Conservation (phyloP, 2,329 filamentous ascomycete species). For the Basipetospora chlamydospora region DNA sequence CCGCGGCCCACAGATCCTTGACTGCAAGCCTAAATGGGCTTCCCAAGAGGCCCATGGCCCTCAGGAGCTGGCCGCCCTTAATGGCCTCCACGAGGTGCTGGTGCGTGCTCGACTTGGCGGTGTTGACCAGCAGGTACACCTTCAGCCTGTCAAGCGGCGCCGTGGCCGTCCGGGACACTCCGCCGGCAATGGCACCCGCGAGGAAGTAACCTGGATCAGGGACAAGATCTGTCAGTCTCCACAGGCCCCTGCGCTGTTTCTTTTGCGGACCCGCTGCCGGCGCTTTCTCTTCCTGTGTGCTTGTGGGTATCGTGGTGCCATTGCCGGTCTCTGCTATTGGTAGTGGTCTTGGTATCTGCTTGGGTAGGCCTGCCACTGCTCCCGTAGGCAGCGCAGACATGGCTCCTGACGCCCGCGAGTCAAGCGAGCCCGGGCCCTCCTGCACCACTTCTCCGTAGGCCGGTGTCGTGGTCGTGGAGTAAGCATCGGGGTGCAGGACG, state of each 20-base stretch:
- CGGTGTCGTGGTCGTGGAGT: too few species aligned
- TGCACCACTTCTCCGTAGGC: too few species aligned
- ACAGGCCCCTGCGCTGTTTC: conserved; percentile 4
- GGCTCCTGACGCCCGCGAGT: neutral
- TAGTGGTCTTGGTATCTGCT: too few species aligned
- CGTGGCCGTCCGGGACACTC: conserved; percentile 86
- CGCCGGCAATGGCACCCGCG: conserved; percentile 87
- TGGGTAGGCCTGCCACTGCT: too few species aligned
- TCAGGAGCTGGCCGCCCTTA: conserved; percentile 53
- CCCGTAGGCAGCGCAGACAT: neutral
- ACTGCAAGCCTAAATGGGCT: conserved; percentile 59
- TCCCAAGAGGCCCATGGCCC: conserved; percentile 49
- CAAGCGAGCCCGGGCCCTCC: neutral
- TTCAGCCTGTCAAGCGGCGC: conserved; percentile 93
- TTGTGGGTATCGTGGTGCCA: conserved; percentile 6
- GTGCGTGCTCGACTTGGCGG: conserved; percentile 27
- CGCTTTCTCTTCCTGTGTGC: conserved; percentile 15
- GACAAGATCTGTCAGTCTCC: conserved; percentile 50
- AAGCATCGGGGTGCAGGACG: too few species aligned
- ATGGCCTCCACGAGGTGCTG: conserved; percentile 48
- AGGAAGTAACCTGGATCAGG: conserved; percentile 94
- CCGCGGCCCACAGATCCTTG: conserved; percentile 68
- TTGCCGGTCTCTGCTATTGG: neutral
- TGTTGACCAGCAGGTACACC: conserved; percentile 93
- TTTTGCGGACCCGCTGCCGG: conserved; percentile 18